Evolutionary conservation across 805 yeast genomes (phyloP).

Genomic region (Candida montana): DNA sequence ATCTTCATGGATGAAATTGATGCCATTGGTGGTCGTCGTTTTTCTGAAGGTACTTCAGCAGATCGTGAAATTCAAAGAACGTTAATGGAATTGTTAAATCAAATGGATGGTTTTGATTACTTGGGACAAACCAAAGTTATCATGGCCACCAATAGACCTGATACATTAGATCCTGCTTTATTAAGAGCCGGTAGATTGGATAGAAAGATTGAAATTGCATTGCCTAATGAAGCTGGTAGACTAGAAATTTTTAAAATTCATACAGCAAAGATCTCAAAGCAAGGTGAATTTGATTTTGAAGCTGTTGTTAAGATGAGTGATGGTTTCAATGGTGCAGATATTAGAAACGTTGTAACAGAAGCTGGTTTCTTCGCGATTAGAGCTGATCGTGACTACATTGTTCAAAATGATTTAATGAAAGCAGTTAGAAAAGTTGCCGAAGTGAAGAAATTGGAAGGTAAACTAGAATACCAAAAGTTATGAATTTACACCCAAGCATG

Average conservation of each 20-base stretch:
- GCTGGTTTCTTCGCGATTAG: conserved; percentile 98
- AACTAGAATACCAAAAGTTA: conserved; percentile 89
- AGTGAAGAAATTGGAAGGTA: conserved; percentile 94
- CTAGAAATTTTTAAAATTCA: conserved; percentile 92
- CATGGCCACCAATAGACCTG: conserved; percentile 99
- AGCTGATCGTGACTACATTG: conserved; percentile 92
- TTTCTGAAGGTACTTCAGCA: conserved; percentile 96
- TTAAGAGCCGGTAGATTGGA: conserved; percentile 97
- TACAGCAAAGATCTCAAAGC: conserved; percentile 75
- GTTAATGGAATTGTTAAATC: conserved; percentile 91
- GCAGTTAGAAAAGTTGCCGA: conserved; percentile 98
- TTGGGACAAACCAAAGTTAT: conserved; percentile 95
- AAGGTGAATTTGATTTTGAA: conserved; percentile 95
- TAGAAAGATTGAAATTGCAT: conserved; percentile 89
- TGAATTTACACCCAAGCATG: conserved; percentile 27
- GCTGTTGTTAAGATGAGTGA: conserved; percentile 98
- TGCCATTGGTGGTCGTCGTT: conserved; percentile 98
- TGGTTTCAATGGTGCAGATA: conserved; percentile 98
- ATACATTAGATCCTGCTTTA: conserved; percentile 94
- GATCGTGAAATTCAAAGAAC: conserved; percentile 98
- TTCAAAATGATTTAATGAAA: conserved; percentile 92
- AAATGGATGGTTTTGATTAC: conserved; percentile 98
- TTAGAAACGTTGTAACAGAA: conserved; percentile 95
- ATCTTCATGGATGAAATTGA: conserved; percentile 98
- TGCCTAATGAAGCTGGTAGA: conserved; percentile 95